Evolutionary conservation across 2,329 filamentous ascomycete species (phyloP), one percentile per base, ranked within the genome.

Genomic region (Penicillium sp.): DNA sequence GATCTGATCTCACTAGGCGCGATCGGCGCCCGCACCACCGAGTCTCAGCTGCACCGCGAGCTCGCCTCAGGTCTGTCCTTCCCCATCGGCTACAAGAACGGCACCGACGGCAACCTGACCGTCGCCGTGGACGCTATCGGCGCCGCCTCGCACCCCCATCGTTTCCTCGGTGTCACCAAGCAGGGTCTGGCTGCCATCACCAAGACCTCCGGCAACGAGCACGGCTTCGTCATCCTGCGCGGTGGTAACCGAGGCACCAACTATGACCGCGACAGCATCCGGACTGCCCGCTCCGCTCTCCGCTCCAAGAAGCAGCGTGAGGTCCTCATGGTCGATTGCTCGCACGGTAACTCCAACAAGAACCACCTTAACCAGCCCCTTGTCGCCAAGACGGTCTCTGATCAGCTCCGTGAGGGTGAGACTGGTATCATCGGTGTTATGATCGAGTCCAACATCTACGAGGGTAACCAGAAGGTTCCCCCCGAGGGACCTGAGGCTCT

Each of bases 11-110:
- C 88, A 0, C 84, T 97, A 24, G 93, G 93, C 53, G 93, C 93
- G 51, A 95, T 98, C 65, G 93, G 93, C 55, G 93, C 93, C 38
- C 83, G 93, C 59, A 98, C 93, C 38, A 98, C 93, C 43, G 93
- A 98, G 75, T 93, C 87, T 49, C 93, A 98, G 75, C 78, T 97
- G 58, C 93, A 98, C 75, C 85, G 93, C 56, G 93, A 98, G 75
- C 81, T 98, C 55, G 93, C 93, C 5, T 94, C 87, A 26, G 93
- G 93, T 61, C 79, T 97, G 47, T 95, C 88, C 51, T 97, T 96
- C 84, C 93, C 93, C 21, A 90, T 98, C 59, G 93, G 93, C 52
- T 98, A 96, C 85, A 98, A 98, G 82, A 98, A 98, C 72, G 93
- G 93, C 54, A 98, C 93, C 22, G 93, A 98, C 64, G 93, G 93